Percentiles rank a stretch among this genome's conserved stretches.
These are phyloP conservation scores for Dothidotthia symphoricarpi DNA, from an alignment of 2,329 filamentous ascomycete genomes.

Conservation along the genomic window DNA sequence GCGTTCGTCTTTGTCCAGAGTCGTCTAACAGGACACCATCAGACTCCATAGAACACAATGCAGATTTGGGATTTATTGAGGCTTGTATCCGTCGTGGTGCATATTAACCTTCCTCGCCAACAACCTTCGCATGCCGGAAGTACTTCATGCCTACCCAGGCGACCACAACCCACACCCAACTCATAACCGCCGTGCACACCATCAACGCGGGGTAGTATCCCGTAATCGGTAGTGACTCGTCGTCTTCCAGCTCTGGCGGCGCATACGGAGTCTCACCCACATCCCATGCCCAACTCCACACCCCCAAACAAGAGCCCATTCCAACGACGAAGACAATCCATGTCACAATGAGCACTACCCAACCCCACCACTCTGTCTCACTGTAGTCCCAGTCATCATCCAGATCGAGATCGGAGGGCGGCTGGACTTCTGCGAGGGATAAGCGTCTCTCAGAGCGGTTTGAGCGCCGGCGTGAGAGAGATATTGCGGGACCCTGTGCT, in stretches of 20 bases:
- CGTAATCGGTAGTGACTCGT: slow-evolving; percentile 89
- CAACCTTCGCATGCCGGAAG: slow-evolving; percentile 95
- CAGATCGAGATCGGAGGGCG: slow-evolving; percentile 24
- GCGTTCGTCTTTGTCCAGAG: too few relatives aligned
- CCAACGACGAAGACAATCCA: slow-evolving; percentile 96
- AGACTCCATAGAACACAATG: too few relatives aligned
- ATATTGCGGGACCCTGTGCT: slow-evolving; percentile 16
- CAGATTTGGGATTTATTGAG: too few relatives aligned
- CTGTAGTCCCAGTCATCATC: slow-evolving; percentile 78
- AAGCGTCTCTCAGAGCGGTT: slow-evolving; percentile 28
- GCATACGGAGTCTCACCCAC: slow-evolving; percentile 95
- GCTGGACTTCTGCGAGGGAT: slow-evolving; percentile 23
- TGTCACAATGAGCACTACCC: slow-evolving; percentile 84
- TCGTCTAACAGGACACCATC: too few relatives aligned
- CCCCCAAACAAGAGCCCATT: slow-evolving; percentile 90
- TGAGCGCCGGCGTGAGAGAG: slow-evolving; percentile 33
- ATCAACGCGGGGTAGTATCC: slow-evolving; percentile 96
- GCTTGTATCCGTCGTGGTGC: neutral
- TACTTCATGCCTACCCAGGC: slow-evolving; percentile 99
- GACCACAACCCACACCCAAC: slow-evolving; percentile 97
- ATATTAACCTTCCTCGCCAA: slow-evolving; percentile 51
- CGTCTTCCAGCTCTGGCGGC: slow-evolving; percentile 90
- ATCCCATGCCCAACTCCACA: slow-evolving; percentile 99
- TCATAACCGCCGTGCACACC: slow-evolving; percentile 92
- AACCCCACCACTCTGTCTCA: slow-evolving; percentile 97